phyloP scores from a whole-genome alignment of 768 basidiomycete genomes.

The Kondoa malvinella region DNA sequence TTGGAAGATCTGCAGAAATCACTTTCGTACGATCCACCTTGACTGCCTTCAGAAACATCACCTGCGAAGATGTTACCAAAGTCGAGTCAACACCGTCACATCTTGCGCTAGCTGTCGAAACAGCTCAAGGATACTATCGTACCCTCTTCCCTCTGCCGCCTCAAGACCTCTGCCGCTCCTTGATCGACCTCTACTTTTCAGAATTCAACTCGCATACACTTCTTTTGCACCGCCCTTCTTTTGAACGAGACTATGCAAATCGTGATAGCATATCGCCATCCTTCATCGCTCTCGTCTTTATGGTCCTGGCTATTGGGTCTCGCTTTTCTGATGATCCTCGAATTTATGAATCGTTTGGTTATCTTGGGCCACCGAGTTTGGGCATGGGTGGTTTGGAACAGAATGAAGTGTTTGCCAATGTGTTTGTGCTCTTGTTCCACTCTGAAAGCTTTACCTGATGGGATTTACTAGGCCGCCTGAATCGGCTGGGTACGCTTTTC shows the following conservation, averaged over 20 bases:
- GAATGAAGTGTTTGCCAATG: not conserved
- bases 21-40: constrained; percentile 7
- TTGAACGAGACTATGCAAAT: constrained; percentile 40
- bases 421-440: not conserved
- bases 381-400: not conserved
- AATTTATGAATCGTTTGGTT: constrained; percentile 30
- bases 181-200: constrained; percentile 52
- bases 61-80: not conserved
- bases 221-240: constrained; percentile 55
- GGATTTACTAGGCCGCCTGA: not conserved
- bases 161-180: constrained; percentile 39
- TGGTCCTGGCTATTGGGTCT: constrained; percentile 55
- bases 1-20: constrained; percentile 16
- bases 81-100: not conserved
- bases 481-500: constrained; percentile 10
- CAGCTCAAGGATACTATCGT: constrained; percentile 19
- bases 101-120: constrained; percentile 1
- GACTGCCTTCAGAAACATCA: not conserved
- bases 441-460: not conserved
- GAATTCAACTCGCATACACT: constrained; percentile 45
- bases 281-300: constrained; percentile 47
- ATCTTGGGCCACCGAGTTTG: not conserved
- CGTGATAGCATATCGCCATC: constrained; percentile 38
- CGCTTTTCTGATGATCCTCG: constrained; percentile 46
- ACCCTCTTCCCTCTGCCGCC: constrained; percentile 43